Percentiles rank a stretch among this genome's conserved stretches.
phyloP scores from a whole-genome alignment of 192 early-diverging fungal species.

The Linnemannia schmuckeri region DNA sequence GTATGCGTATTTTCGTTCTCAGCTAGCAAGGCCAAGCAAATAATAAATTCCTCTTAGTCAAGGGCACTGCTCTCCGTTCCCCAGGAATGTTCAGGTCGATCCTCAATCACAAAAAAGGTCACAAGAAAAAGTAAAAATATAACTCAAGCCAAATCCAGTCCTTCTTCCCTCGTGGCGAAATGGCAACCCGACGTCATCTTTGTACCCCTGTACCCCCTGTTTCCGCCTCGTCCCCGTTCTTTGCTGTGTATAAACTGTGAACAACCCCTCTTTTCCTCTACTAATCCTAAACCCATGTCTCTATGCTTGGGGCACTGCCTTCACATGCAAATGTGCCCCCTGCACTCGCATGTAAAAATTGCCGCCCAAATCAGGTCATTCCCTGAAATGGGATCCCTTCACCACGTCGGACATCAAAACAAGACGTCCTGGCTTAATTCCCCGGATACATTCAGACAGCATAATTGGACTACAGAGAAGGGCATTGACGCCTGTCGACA shows the following conservation, averaged over 20 bases:
- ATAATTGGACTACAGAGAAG: too few relatives aligned
- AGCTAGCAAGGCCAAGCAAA: neutral
- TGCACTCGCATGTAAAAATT: neutral
- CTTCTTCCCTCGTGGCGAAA: neutral
- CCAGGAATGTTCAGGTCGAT: neutral
- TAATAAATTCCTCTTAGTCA: neutral
- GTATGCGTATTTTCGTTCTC: neutral
- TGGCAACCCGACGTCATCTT: neutral
- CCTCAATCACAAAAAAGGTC: too few relatives aligned
- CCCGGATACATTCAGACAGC: too few relatives aligned
- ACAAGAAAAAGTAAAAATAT: neutral
- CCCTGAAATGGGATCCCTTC: neutral
- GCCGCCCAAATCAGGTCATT: neutral
- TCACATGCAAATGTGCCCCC: conserved; percentile 10
- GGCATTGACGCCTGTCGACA: too few relatives aligned
- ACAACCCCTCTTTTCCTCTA: neutral
- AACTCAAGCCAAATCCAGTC: neutral
- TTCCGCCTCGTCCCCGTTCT: neutral
- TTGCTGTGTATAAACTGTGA: neutral
- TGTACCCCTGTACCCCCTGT: neutral
- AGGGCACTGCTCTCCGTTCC: neutral
- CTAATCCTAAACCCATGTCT: neutral
- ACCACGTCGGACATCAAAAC: too few relatives aligned
- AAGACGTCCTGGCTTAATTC: too few relatives aligned
- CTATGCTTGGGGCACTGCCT: neutral